phyloP scores from a whole-genome alignment of 352 stramenopile species.

The Pelagophyceae sp. region DNA sequence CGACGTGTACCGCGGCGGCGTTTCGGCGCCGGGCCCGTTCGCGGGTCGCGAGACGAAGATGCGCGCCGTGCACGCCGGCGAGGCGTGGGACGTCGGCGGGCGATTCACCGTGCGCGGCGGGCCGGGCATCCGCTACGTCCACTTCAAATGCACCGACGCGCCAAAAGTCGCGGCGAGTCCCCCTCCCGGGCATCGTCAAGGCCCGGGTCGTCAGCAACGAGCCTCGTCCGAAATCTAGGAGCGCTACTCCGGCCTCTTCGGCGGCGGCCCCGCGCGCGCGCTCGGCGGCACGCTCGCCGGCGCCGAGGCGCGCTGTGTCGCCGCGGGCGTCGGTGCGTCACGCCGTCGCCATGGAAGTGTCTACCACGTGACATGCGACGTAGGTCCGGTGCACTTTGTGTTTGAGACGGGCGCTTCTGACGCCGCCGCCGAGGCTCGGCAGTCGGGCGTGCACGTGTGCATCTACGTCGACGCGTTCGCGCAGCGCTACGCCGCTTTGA shows the following conservation, averaged over 20 bases:
- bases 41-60: background rate
- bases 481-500: background rate
- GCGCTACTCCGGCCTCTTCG: background rate
- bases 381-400: conserved; percentile 8
- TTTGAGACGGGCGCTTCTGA: background rate
- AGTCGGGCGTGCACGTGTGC: background rate
- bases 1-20: background rate
- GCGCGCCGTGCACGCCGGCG: background rate
- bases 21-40: background rate
- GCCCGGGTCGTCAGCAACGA: too few species aligned
- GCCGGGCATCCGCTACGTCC: conserved; percentile 12
- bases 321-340: background rate
- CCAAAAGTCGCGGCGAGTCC: background rate
- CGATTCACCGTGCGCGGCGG: background rate
- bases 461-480: conserved; percentile 11
- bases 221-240: too few species aligned
- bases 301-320: background rate
- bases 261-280: background rate
- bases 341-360: background rate
- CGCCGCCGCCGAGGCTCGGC: background rate
- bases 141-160: background rate
- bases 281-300: background rate
- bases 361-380: background rate
- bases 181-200: too few species aligned
- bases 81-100: background rate